A percentile compares a stretch with the other conserved stretches of the same genome.
Evolutionary conservation across 164 flowering plant species (phyloP).

Genomic region (Amborella trichopoda): DNA sequence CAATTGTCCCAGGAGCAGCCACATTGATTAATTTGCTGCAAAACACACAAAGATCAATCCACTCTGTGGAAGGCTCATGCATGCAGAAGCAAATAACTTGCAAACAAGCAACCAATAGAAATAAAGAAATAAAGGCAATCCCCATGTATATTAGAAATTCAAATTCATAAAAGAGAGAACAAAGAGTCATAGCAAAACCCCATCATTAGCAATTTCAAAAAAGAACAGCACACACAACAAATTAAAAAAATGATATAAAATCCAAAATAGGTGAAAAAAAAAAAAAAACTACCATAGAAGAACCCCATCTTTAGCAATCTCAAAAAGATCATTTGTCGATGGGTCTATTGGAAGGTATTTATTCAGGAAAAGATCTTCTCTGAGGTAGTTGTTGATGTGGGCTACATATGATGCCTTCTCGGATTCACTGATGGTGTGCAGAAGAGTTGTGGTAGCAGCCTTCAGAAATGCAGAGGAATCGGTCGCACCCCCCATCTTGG

Average conservation of each 20-base stretch:
- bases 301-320: constrained; percentile 84
- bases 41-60: no score
- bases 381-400: constrained; percentile 77
- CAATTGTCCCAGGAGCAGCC: constrained; percentile 83
- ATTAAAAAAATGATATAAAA: not conserved
- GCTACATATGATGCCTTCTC: constrained; percentile 82
- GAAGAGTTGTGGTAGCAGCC: constrained; percentile 75
- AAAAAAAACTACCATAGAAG: constrained; percentile 51
- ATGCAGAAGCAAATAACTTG: no score
- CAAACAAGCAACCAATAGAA: no score
- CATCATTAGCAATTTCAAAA: no score
- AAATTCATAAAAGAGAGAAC: no score
- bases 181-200: no score
- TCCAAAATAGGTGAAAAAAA: not conserved
- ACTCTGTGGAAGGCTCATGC: no score
- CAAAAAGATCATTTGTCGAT: constrained; percentile 68
- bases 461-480: constrained; percentile 76
- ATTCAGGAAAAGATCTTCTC: constrained; percentile 58
- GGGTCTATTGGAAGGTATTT: constrained; percentile 67
- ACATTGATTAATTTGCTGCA: constrained; percentile 83
- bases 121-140: no score
- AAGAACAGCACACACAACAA: not conserved
- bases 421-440: constrained; percentile 81
- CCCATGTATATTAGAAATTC: no score
- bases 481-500: constrained; percentile 48